These are phyloP conservation scores for Debaryomycetaceae sp. DNA, from an alignment of 1,139 yeast species.

Conservation along the genomic window DNA sequence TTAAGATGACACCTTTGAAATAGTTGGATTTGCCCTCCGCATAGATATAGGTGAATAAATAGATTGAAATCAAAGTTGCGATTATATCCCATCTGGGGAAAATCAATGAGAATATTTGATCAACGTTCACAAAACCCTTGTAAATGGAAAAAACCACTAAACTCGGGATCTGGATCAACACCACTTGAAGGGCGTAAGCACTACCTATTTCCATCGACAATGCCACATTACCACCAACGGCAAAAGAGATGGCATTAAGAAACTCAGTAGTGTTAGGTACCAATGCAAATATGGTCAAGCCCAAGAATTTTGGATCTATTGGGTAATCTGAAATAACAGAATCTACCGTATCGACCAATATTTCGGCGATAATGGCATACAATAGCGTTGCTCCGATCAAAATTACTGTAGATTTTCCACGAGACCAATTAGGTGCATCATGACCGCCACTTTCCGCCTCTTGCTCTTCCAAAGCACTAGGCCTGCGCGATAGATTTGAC, in stretches of 20 bases:
- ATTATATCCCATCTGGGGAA: conserved; percentile 96
- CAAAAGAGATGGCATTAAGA: conserved; percentile 94
- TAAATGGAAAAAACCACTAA: conserved; percentile 74
- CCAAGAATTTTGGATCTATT: conserved; percentile 84
- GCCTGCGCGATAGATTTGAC: not conserved
- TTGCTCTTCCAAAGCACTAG: conserved; percentile 12
- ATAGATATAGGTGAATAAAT: conserved; percentile 86
- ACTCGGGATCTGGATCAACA: conserved; percentile 88
- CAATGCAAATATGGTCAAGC: conserved; percentile 89
- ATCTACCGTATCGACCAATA: conserved; percentile 90
- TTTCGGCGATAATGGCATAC: conserved; percentile 93
- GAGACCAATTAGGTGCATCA: conserved; percentile 97
- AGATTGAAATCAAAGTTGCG: conserved; percentile 81
- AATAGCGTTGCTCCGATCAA: conserved; percentile 78
- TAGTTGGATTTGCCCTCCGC: conserved; percentile 97
- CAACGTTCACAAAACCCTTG: conserved; percentile 31
- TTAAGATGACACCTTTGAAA: conserved; percentile 88
- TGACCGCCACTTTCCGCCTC: conserved; percentile 62
- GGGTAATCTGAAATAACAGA: conserved; percentile 74
- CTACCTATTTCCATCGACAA: conserved; percentile 96
- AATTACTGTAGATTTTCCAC: conserved; percentile 80
- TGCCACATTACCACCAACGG: conserved; percentile 93
- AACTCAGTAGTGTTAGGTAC: conserved; percentile 98
- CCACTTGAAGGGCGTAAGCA: conserved; percentile 97
- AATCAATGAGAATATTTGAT: conserved; percentile 71